Conservation (phyloP, 805 yeast genomes). For the Metschnikowia peoriensis region DNA sequence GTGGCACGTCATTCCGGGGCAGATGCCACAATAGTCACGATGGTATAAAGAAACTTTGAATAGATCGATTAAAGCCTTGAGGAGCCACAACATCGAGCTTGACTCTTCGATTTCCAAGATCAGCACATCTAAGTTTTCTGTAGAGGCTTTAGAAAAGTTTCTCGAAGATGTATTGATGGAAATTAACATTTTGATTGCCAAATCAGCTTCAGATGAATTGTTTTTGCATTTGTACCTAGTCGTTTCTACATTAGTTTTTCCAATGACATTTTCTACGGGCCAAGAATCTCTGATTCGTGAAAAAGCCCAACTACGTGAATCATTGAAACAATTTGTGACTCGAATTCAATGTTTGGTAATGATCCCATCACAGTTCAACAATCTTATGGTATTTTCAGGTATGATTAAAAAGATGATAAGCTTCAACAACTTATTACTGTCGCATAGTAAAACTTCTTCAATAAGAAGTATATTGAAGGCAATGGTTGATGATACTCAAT, state of each 20-base stretch:
- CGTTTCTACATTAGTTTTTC: not conserved
- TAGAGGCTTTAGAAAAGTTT: not conserved
- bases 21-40: not conserved
- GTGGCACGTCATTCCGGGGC: not conserved
- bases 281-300: not conserved
- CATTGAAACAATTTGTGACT: not conserved
- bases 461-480: not conserved
- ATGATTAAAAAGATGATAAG: not conserved
- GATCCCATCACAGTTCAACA: not conserved
- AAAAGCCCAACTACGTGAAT: not conserved
- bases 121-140: not conserved
- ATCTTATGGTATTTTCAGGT: not conserved
- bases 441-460: not conserved
- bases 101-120: not conserved
- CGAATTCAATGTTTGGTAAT: too few species aligned
- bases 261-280: not conserved
- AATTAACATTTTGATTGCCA: not conserved
- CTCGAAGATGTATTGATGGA: not conserved
- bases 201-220: not conserved
- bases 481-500: not conserved
- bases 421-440: not conserved
- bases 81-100: not conserved
- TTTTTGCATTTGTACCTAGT: not conserved
- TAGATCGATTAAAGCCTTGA: not conserved
- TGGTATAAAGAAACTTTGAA: not conserved